Base-by-base conservation (phyloP, 164 flowering plant genomes). In the Cinnamomum chago region DNA sequence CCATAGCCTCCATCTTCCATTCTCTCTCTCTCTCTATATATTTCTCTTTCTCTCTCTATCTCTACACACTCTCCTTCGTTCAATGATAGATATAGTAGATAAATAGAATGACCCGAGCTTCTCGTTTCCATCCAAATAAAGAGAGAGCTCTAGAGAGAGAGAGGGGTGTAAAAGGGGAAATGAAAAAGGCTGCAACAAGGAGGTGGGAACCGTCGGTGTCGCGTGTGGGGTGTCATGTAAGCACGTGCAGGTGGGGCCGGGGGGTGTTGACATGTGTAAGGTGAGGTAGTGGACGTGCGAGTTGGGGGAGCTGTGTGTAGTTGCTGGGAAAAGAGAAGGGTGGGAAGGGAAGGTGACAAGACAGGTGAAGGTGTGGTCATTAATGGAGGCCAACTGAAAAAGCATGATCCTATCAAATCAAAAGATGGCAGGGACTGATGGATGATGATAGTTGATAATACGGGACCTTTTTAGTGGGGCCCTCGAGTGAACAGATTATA, bases 361-460 rank as follows among this genome's bases (percentile, higher is more conserved):
- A 69, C 71, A 3, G 23, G 20, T 14, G 6, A 66, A 66, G n/a
- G 28, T n/a, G 47, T 18, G 50, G 67, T 62, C 23, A 62, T 52
- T 62, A 60, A 55, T 58, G 14, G 28, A 30, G 35, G 22, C 18
- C 74, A 72, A 13, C 67, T 60, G 66, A 30, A 72, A 70, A 70
- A 60, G 70, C 51, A 40, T 30, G 11, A 68, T 17, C 50, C 20
- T 27, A 67, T 67, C 69, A 13, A 67, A 30, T 30, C 50, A 17
- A 17, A 11, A 14, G 14, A 12, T 3, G 18, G 58, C 58, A 30
- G 35, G 35, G 5, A 3, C 35, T 3, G 35, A 5, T 30, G 35
- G 35, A 30, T 30, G 35, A 30, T 30, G 35, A 30, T 30, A 30
- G 35, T 30, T 30, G 35, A 30, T 30, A 30, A 30, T 30, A 30